Evolutionary conservation across 345 rosid species (phyloP), one percentile per base, ranked within the genome.

Genomic region (Camelina hispida): DNA sequence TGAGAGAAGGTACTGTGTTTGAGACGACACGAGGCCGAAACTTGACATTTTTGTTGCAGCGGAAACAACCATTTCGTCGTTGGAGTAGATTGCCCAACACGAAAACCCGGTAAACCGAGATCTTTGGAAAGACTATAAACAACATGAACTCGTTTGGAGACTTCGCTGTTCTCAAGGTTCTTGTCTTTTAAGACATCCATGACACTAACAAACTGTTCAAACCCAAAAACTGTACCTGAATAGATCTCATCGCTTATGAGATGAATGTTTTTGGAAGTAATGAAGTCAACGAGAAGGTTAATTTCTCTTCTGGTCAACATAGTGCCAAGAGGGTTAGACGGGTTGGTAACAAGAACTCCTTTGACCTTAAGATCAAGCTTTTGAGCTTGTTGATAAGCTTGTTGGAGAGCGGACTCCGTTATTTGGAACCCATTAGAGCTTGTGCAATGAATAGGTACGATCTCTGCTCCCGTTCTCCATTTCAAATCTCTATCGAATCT

Each of bases 41-140:
- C 96, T 89, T 22, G 91, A 89, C 96, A 89, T 89, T 78, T 89
- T 89, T 6, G 93, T 89, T 17, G 96, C 93, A 0, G 96, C 85
- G 0, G 88, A 86, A 50, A 89, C 89, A 47, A 89, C 86, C 69
- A 61, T 69, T 65, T 85, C 82, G 59, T 89, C 85, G 75, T 87
- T 88, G 81, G 96, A 87, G 68, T 87, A 87, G 54, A 89, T 83
- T 62, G 93, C 93, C 44, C 93, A 40, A 89, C 93, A 52, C 96
- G 88, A 81, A 89, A 89, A 61, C 96, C 96, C 8, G 96, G 93
- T 1, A 89, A 85, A 7, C 96, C 96, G 8, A 87, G 86, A 76
- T 89, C 96, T 66, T 87, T 89, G 2, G 96, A 89, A 40, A 89
- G 89, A 50, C 93, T 87, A 40, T 85, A 88, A 37, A 89, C 93